Conservation (phyloP, 306 rosid species). For the Prunus mira region DNA sequence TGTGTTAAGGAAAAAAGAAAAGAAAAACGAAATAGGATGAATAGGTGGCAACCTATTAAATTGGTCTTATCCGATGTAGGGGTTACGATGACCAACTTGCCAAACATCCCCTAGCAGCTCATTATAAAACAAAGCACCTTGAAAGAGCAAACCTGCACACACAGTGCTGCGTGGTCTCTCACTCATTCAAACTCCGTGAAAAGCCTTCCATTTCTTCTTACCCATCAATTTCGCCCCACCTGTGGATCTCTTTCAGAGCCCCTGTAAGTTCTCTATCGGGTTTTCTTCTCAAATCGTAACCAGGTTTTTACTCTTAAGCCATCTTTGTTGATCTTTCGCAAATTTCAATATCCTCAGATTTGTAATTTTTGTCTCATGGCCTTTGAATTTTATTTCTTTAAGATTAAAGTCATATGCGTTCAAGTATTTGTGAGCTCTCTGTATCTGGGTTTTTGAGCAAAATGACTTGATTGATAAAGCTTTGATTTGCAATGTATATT, state of each 20-base stretch:
- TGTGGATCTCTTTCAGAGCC: neutral
- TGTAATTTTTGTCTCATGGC: neutral
- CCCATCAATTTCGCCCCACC: neutral
- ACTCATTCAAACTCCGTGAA: neutral
- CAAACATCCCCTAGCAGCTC: neutral
- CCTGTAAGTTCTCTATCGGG: neutral
- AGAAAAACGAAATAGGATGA: neutral
- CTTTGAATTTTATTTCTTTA: neutral
- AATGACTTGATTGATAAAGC: neutral
- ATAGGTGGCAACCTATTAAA: neutral
- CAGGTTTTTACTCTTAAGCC: neutral
- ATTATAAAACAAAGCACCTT: neutral
- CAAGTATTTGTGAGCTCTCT: neutral
- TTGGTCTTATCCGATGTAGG: neutral
- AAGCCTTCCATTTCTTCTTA: neutral
- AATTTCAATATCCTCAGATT: neutral
- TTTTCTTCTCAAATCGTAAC: neutral
- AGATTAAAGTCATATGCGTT: neutral
- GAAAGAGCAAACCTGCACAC: neutral
- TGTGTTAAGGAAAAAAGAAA: no score
- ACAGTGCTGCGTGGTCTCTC: slow-evolving; percentile 6
- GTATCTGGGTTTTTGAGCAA: slow-evolving; percentile 6
- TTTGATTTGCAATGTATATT: neutral
- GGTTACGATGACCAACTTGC: neutral
- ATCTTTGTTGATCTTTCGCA: neutral